Percentiles rank a stretch among this genome's conserved stretches.
These are phyloP conservation scores for Globisporangium sylvaticum DNA, from an alignment of 352 stramenopile genomes.

Conservation along the genomic window DNA sequence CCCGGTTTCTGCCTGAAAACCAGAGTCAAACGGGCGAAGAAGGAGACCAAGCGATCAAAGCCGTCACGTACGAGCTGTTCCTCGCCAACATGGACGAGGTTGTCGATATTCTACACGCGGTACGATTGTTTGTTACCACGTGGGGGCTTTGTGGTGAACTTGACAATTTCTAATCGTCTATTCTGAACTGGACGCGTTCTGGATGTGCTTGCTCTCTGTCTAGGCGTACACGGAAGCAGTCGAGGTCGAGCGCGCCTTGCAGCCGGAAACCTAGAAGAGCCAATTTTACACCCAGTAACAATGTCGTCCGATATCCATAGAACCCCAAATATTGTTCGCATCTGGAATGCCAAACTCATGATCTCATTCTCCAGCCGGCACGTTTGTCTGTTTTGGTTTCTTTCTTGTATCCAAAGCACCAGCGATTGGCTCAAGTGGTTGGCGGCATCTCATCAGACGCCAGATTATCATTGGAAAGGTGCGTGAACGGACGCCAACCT, in stretches of 20 bases:
- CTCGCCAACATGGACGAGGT: constrained; percentile 39
- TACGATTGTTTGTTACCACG: constrained; percentile 6
- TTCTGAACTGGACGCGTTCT: too few species aligned
- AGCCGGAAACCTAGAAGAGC: not conserved
- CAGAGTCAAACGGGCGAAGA: not conserved
- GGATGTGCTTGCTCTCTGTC: not conserved
- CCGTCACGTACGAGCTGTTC: constrained; percentile 41
- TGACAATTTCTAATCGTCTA: not conserved
- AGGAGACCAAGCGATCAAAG: constrained; percentile 11
- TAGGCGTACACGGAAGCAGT: constrained; percentile 29
- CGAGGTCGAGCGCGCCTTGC: constrained; percentile 17
- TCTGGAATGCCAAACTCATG: too few species aligned
- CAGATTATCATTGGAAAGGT: too few species aligned
- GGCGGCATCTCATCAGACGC: not conserved
- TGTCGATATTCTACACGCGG: constrained; percentile 44
- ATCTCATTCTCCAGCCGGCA: too few species aligned
- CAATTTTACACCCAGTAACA: not conserved
- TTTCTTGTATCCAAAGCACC: not conserved
- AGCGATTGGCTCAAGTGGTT: not conserved
- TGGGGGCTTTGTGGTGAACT: not conserved
- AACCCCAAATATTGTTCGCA: not conserved
- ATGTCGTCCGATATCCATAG: not conserved
- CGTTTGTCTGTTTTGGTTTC: not conserved
- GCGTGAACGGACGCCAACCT: too few species aligned
- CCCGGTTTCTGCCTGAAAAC: constrained; percentile 23